Evolutionary conservation across 208 protist species (phyloP).

Genomic region (Trichomonas tenax): DNA sequence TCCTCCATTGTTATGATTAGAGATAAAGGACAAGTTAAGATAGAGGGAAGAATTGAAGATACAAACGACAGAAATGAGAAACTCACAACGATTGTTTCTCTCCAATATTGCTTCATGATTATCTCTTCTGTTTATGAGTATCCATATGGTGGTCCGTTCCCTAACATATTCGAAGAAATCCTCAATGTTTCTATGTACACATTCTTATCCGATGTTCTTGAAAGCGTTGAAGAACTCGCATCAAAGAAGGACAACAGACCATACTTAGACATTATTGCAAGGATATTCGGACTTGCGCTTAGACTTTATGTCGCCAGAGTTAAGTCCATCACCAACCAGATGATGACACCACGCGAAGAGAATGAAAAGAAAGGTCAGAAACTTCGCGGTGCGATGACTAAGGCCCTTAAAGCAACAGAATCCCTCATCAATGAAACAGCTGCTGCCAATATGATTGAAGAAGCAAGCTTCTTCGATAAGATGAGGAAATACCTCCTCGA

Average conservation of each 20-base stretch:
- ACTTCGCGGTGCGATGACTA: not conserved
- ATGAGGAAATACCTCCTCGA: not conserved
- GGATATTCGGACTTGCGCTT: not conserved
- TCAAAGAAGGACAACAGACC: not conserved
- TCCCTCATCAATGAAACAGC: not conserved
- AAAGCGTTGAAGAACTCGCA: not conserved
- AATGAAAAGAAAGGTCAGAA: not conserved
- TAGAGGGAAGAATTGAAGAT: not conserved
- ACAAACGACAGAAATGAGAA: not conserved
- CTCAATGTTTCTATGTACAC: not conserved
- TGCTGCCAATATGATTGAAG: not conserved
- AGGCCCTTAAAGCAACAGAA: not conserved
- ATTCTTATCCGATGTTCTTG: not conserved
- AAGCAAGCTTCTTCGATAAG: not conserved
- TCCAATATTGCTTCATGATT: not conserved
- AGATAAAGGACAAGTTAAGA: not conserved
- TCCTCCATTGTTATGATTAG: not conserved
- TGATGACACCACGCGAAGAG: not conserved
- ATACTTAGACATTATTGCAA: not conserved
- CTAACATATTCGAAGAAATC: not conserved
- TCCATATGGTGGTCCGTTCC: not conserved
- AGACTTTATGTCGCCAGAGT: not conserved
- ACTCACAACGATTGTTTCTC: not conserved
- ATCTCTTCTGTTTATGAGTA: not conserved
- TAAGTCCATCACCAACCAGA: not conserved